These are phyloP conservation scores for Arthrobotrys megalospora DNA, from an alignment of 2,329 filamentous ascomycete species.

Conservation along the genomic window DNA sequence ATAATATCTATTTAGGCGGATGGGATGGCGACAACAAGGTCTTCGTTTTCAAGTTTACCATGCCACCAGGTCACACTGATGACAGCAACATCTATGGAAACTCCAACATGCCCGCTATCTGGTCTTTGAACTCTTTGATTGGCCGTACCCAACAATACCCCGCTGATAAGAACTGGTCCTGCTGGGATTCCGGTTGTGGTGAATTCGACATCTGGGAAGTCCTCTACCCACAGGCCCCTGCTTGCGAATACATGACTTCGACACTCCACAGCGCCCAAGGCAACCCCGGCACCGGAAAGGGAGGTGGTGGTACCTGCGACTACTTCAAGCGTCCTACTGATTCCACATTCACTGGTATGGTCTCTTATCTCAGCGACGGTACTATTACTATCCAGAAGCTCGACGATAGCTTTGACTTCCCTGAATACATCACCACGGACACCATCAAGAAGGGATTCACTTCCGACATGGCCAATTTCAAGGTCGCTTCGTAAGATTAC, in stretches of 20 bases:
- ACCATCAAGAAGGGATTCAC: conserved; percentile 49
- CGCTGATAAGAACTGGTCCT: conserved; percentile 81
- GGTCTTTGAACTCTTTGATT: conserved; percentile 82
- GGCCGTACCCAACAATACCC: conserved; percentile 72
- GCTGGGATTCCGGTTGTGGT: conserved; percentile 79
- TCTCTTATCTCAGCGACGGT: conserved; percentile 73
- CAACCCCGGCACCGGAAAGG: conserved; percentile 67
- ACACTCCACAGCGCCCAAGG: conserved; percentile 74
- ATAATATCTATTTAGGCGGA: conserved; percentile 72
- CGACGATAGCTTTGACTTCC: conserved; percentile 65
- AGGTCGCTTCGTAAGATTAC: conserved; percentile 52
- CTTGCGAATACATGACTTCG: conserved; percentile 78
- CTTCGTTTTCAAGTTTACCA: conserved; percentile 81
- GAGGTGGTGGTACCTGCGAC: conserved; percentile 77
- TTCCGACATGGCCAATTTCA: conserved; percentile 32
- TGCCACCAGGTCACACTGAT: conserved; percentile 75
- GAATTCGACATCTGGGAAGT: conserved; percentile 84
- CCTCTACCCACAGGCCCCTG: conserved; percentile 71
- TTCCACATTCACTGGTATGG: conserved; percentile 75
- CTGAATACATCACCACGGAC: conserved; percentile 45
- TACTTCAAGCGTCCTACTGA: conserved; percentile 79
- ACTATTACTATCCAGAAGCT: conserved; percentile 74
- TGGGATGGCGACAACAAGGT: conserved; percentile 79
- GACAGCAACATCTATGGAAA: conserved; percentile 68
- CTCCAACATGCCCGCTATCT: conserved; percentile 80